These are phyloP conservation scores for Teratosphaeria nubilosa DNA, from an alignment of 2,329 filamentous ascomycete genomes.

Conservation along the genomic window DNA sequence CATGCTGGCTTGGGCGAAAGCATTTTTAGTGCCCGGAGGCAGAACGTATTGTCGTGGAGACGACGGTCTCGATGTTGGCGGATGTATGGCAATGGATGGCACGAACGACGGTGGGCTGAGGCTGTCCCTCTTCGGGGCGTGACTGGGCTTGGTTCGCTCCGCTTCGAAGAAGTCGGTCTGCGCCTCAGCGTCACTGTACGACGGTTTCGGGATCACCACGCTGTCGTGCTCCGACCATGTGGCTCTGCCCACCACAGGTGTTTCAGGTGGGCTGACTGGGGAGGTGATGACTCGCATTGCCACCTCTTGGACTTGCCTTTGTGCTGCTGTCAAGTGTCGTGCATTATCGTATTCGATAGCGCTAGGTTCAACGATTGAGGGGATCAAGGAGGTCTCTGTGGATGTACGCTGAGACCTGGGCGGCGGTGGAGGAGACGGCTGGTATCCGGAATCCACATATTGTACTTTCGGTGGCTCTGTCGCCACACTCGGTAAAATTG, in stretches of 20 bases:
- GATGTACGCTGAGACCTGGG: slow-evolving; percentile 38
- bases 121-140: slow-evolving; percentile 16
- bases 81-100: slow-evolving; percentile 84
- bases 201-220: slow-evolving; percentile 5
- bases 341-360: slow-evolving; percentile 3
- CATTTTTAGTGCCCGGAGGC: slow-evolving; percentile 70
- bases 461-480: slow-evolving; percentile 22
- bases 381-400: slow-evolving; percentile 4
- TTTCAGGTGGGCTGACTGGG: slow-evolving; percentile 55
- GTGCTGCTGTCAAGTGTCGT: neutral
- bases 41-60: slow-evolving; percentile 69
- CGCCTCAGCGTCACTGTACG: slow-evolving; percentile 22
- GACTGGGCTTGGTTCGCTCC: slow-evolving; percentile 18
- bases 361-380: slow-evolving; percentile 8
- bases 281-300: slow-evolving; percentile 7
- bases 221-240: slow-evolving; percentile 15
- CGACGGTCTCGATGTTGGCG: slow-evolving; percentile 71
- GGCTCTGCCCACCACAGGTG: slow-evolving; percentile 40
- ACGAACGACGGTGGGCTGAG: slow-evolving; percentile 22
- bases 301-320: slow-evolving; percentile 5
- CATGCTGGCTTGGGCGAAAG: slow-evolving; percentile 66
- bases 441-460: slow-evolving; percentile 68
- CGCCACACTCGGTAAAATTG: neutral
- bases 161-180: slow-evolving; percentile 22
- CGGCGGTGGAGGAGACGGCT: slow-evolving; percentile 75